A percentile compares a stretch with the other conserved stretches of the same genome.
Conservation (phyloP, 768 basidiomycete species). For the Artomyces pyxidatus region DNA sequence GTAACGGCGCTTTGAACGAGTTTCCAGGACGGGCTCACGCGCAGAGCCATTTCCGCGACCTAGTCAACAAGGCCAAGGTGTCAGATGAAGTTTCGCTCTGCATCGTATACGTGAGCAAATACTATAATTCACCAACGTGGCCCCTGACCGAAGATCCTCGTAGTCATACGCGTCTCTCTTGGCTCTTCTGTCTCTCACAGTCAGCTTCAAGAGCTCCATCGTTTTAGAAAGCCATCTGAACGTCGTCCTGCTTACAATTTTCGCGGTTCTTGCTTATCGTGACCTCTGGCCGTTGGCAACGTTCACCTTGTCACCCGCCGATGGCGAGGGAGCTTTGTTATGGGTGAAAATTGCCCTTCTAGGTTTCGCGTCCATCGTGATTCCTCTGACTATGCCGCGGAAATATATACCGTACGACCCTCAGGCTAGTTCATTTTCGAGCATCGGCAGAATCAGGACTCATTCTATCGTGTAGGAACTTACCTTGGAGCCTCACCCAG, state of each 20-base stretch:
- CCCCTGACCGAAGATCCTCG: neutral
- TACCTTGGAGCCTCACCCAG: constrained; percentile 17
- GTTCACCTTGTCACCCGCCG: neutral
- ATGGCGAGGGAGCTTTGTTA: neutral
- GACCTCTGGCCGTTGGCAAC: neutral
- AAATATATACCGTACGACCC: neutral
- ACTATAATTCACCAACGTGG: neutral
- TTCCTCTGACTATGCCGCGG: neutral
- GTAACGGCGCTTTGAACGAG: constrained; percentile 15
- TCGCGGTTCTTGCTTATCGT: neutral
- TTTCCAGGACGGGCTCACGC: constrained; percentile 21
- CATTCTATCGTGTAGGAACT: constrained; percentile 15
- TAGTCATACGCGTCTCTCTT: neutral
- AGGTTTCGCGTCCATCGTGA: neutral
- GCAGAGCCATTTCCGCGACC: constrained; percentile 8
- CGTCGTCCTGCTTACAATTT: neutral
- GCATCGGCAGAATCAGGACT: neutral
- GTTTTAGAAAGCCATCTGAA: neutral
- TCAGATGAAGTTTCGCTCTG: constrained; percentile 9
- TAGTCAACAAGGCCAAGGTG: constrained; percentile 1
- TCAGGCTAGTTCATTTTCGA: neutral
- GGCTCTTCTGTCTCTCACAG: neutral
- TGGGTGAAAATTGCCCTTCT: neutral
- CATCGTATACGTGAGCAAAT: neutral
- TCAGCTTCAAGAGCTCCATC: no score